These are phyloP conservation scores for Plasmodium reichenowi DNA, from an alignment of 169 alveolate species.

Conservation along the genomic window DNA sequence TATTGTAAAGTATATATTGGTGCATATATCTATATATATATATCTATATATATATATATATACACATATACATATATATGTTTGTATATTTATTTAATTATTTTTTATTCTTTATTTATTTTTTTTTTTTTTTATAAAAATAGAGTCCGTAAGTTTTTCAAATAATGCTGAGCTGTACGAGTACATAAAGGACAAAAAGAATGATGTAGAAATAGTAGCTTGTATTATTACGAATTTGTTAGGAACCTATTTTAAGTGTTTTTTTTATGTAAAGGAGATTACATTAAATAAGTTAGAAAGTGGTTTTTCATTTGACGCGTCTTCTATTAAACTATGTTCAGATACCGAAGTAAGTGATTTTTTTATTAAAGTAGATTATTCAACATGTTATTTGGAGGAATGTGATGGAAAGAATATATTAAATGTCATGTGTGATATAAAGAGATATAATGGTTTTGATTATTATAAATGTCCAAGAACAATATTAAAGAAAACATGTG, in stretches of 20 bases:
- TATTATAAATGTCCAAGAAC: slow-evolving; percentile 78
- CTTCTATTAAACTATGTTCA: slow-evolving; percentile 80
- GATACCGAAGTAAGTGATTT: slow-evolving; percentile 79
- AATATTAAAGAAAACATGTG: slow-evolving; percentile 54
- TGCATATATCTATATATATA: no score
- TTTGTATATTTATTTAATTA: no score
- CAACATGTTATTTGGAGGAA: slow-evolving; percentile 79
- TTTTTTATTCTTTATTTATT: background rate
- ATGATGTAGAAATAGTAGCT: slow-evolving; percentile 52
- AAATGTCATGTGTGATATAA: slow-evolving; percentile 77
- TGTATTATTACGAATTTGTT: slow-evolving; percentile 51
- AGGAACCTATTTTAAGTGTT: slow-evolving; percentile 60
- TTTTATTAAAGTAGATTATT: slow-evolving; percentile 73
- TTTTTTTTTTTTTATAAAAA: background rate
- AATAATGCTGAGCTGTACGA: background rate
- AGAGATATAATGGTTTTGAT: slow-evolving; percentile 70
- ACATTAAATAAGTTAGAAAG: slow-evolving; percentile 61
- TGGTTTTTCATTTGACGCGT: slow-evolving; percentile 84
- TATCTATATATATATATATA: no score
- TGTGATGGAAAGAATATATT: slow-evolving; percentile 67
- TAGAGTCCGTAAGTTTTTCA: background rate
- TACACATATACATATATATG: no score
- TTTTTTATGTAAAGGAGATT: slow-evolving; percentile 56
- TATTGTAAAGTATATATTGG: no score
- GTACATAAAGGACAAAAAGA: background rate